Base-by-base conservation (phyloP, 2,329 filamentous ascomycete species). In the Aureobasidium melanogenum region DNA sequence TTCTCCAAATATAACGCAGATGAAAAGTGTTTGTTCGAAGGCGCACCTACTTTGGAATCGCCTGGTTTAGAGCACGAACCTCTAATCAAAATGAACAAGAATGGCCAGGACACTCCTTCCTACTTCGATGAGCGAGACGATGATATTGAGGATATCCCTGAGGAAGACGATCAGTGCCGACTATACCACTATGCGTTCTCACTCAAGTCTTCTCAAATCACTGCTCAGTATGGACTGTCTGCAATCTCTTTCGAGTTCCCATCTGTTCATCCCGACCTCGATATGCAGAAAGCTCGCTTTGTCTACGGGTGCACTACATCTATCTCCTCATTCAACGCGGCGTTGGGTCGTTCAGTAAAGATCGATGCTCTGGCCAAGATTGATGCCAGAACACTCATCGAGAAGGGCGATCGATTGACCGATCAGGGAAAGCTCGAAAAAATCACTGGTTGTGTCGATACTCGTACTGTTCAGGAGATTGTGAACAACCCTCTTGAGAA, bases 231-330 rank as follows among this genome's bases (percentile, higher is more conserved):
- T 75, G 84, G 84, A 0, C 74, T 89, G 0, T 80, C 83, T 0
- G 78, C 82, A 1, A 83, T 89, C 44, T 81, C 85, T 0, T 86
- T 89, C 61, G 87, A 89, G 64, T 89, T 89, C 56, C 86, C 87
- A 0, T 82, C 82, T 0, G 72, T 88, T 0, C 77, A 80, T 0
- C 78, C 82, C 0, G 73, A 77, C 1, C 68, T 75, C 17, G 79
- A 81, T 22, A 88, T 88, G 85, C 73, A 69, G 2, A 66, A 73
- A 10, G 81, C 84, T 19, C 79, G 77, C 1, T 89, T 84, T 63
- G 76, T 89, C 28, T 89, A 88, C 64, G 86, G 87, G 2, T 88
- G 86, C 70, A 86, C 82, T 24, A 84, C 84, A 0, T 77, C 79
- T 32, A 76, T 78, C 0, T 76, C 79, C 0, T 79, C 80, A 2